Conservation (phyloP, 2,329 filamentous ascomycete genomes). For the Dactylellina drechsleri region DNA sequence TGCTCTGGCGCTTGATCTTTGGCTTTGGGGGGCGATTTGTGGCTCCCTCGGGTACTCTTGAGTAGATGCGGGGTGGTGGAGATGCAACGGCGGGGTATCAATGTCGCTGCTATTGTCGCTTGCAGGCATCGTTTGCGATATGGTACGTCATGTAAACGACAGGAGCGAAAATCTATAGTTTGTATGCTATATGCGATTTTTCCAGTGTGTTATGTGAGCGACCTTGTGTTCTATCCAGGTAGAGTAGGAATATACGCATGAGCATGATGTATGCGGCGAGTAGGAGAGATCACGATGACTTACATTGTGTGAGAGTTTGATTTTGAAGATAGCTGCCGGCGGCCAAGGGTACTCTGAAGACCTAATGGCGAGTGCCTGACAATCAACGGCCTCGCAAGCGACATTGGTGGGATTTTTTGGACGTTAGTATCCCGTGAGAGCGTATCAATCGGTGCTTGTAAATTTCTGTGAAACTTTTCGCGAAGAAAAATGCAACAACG, state of each 20-base stretch:
- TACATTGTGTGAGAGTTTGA: conserved; percentile 9
- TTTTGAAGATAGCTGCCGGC: conserved; percentile 16
- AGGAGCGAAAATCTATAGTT: too few species aligned
- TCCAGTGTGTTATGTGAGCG: background rate
- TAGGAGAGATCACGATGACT: background rate
- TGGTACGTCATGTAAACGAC: too few species aligned
- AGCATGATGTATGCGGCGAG: conserved; percentile 8
- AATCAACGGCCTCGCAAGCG: conserved; percentile 39
- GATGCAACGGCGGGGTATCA: conserved; percentile 3
- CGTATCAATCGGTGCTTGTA: conserved; percentile 10
- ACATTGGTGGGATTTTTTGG: conserved; percentile 22
- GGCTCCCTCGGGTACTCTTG: conserved; percentile 22
- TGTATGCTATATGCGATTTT: too few species aligned
- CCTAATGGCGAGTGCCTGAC: conserved; percentile 17
- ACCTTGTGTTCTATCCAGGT: conserved; percentile 5
- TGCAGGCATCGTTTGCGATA: conserved; percentile 12
- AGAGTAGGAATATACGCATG: conserved; percentile 14
- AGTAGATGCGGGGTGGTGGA: conserved; percentile 24
- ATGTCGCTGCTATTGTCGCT: background rate
- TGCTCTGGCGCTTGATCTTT: conserved; percentile 38
- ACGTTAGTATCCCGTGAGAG: too few species aligned
- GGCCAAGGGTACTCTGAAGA: conserved; percentile 10
- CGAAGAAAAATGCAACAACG: conserved; percentile 40
- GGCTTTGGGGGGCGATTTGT: conserved; percentile 22
- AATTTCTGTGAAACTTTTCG: conserved; percentile 31